Evolutionary conservation across 2,329 filamentous ascomycete species (phyloP), one percentile per base, ranked within the genome.

Genomic region (Ascochyta viciae-villosae): DNA sequence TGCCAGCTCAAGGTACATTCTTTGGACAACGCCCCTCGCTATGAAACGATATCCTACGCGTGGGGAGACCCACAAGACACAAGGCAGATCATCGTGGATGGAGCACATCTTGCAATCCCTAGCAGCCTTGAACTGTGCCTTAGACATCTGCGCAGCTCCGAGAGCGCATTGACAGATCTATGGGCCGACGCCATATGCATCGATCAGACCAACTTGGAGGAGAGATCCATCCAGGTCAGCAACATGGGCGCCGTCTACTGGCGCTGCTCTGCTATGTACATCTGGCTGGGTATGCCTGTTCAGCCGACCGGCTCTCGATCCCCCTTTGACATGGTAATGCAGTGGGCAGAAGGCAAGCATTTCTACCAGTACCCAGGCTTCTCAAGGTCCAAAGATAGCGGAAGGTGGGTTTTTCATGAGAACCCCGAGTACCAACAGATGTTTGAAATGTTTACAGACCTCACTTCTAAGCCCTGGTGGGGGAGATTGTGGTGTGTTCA

Each of bases 241-340:
- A 44, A 49, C n/a, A 62, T 62, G 60, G 49, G 52, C 2, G 37
- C n/a, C 1, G 47, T 62, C 12, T 62, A 62, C 8, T 34, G 22
- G 27, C 37, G 26, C 29, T 45, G 50, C 27, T 15, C 19, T 8
- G 24, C 35, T 3, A 53, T 58, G 34, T 29, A 40, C 13, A 50
- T 58, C 7, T 58, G 55, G 50, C 31, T 58, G 13, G 76, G 75
- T 13, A 27, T 37, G 15, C 27, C 12, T 4, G 24, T 39, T 15
- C 6, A 13, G 4, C 15, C n/a, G 22, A n/a, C 34, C 6, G 24
- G 6, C 5, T 23, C 45, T 16, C 16, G 23, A 1, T 37, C 29
- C 12, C 50, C 43, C 1, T 53, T 53, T 7, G 37, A 37, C 4
- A 53, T 53, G 42, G 26, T 53, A 9, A n/a, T 31, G 29, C 50